Conservation (phyloP, 2,329 filamentous ascomycete species). For the Monosporascus sp. region DNA sequence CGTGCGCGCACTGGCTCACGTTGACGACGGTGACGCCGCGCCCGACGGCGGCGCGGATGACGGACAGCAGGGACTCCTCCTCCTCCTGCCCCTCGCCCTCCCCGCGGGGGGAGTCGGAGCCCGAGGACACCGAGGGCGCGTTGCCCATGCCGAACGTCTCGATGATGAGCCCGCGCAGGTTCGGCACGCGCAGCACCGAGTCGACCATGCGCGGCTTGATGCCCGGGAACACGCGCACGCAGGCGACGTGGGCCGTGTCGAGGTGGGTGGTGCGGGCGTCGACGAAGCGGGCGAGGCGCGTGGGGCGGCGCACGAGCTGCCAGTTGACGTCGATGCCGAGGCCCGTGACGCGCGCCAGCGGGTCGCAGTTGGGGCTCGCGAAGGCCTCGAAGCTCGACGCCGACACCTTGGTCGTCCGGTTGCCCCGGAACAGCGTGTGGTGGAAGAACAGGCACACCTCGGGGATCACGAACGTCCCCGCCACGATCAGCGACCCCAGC, state of each 20-base stretch:
- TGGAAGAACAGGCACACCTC: constrained; percentile 95
- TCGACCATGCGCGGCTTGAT: constrained; percentile 94
- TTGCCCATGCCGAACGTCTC: constrained; percentile 95
- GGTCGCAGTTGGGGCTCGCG: constrained; percentile 78
- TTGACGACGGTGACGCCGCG: constrained; percentile 85
- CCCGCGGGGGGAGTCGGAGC: not conserved
- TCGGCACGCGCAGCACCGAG: constrained; percentile 71
- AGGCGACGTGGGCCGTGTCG: constrained; percentile 84
- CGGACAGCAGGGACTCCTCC: constrained; percentile 59
- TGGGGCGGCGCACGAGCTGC: constrained; percentile 71
- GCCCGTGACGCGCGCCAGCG: constrained; percentile 76
- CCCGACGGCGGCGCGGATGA: constrained; percentile 71
- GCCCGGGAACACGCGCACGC: constrained; percentile 84
- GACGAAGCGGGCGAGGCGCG: constrained; percentile 66
- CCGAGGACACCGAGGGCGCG: constrained; percentile 74
- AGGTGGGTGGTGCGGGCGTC: constrained; percentile 61
- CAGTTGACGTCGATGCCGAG: constrained; percentile 78
- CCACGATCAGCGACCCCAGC: constrained; percentile 80
- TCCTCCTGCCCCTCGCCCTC: no score
- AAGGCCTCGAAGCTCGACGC: constrained; percentile 85
- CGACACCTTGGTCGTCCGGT: constrained; percentile 82
- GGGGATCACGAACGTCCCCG: constrained; percentile 86
- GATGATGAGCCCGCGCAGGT: constrained; percentile 74
- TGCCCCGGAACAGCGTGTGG: constrained; percentile 83
- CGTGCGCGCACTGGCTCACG: constrained; percentile 80